Base-by-base conservation (phyloP, 768 basidiomycete species). In the Punctularia strigosozonata region DNA sequence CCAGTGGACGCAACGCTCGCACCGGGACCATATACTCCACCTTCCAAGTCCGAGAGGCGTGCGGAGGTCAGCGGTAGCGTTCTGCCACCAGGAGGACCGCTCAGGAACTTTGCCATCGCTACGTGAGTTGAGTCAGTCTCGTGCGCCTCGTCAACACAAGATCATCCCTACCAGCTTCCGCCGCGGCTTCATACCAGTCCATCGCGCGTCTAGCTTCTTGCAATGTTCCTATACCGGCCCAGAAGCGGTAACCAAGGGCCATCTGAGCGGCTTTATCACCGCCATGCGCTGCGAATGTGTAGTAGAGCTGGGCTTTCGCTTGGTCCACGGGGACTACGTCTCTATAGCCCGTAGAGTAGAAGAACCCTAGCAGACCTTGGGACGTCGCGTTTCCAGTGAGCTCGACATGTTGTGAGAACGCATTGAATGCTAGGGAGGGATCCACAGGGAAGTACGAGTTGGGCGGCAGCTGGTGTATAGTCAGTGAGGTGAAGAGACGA, bases 1-100 rank as follows among this genome's bases (percentile, higher is more conserved):
- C 87, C 88, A 0, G 89, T 90, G 0, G 88, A 92, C 6, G 90
- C 88, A 36, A 90, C 87, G 42, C 89, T 92, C 2, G 94, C 89
- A 35, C 94, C 91, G 13, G 85, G 84, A 3, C 95, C 95, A 53
- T 83, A 98, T n/a, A 87, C 75, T 5, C 95, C 95, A 13, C 94
- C 95, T 6, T 67, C 76, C 4, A 94, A 68, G 58, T 98, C 95
- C 2, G 92, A 94, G 3, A 98, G 63, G 4, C 80, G 69, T 1
- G 86, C 82, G 14, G 85, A 66, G 0, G 84, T 80, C 35, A 84
- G 75, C 0, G 90, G 87, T 2, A 99, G 65, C 0, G 86, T 86
- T 7, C 76, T 69, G 4, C 95, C 95, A 5, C 91, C 92, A 3
- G 91, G 89, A 18, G 95, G 90, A 6, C 95, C 94, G 2, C 82